These are phyloP conservation scores for Wickerhamomyces strasburgensis DNA, from an alignment of 805 yeast species.

Conservation along the genomic window DNA sequence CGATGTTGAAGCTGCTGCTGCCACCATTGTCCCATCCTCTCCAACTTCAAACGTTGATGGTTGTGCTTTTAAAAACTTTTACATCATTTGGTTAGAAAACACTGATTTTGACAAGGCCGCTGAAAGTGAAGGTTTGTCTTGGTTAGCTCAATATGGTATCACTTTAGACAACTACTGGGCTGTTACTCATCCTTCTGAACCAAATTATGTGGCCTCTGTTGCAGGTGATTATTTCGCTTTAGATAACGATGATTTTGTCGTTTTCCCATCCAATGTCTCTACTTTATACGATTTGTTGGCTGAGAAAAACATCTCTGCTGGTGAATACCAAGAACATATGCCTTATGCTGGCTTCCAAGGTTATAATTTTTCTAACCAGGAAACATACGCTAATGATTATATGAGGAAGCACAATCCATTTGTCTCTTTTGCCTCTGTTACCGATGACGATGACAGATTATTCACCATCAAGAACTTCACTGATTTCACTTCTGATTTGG, in stretches of 20 bases:
- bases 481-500: conserved; percentile 37
- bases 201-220: conserved; percentile 39
- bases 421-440: conserved; percentile 36
- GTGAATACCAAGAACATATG: conserved; percentile 47
- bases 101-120: conserved; percentile 48
- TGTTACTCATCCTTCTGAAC: conserved; percentile 49
- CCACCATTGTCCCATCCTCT: conserved; percentile 16
- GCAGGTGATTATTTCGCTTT: conserved; percentile 50
- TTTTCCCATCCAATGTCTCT: conserved; percentile 42
- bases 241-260: conserved; percentile 39
- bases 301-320: conserved; percentile 43
- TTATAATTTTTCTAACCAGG: conserved; percentile 39
- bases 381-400: conserved; percentile 40
- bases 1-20: conserved; percentile 8
- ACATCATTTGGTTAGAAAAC: conserved; percentile 46
- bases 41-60: conserved; percentile 35
- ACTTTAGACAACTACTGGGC: conserved; percentile 47
- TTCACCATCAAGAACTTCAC: conserved; percentile 45
- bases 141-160: conserved; percentile 40
- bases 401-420: conserved; percentile 51
- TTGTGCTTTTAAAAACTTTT: conserved; percentile 34
- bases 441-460: conserved; percentile 31
- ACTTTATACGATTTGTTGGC: conserved; percentile 40
- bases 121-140: conserved; percentile 37
- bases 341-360: conserved; percentile 51